Percentiles rank a stretch among this genome's conserved stretches.
Evolutionary conservation across 2,329 filamentous ascomycete species (phyloP).

Genomic region (Aspergillus glaucus): DNA sequence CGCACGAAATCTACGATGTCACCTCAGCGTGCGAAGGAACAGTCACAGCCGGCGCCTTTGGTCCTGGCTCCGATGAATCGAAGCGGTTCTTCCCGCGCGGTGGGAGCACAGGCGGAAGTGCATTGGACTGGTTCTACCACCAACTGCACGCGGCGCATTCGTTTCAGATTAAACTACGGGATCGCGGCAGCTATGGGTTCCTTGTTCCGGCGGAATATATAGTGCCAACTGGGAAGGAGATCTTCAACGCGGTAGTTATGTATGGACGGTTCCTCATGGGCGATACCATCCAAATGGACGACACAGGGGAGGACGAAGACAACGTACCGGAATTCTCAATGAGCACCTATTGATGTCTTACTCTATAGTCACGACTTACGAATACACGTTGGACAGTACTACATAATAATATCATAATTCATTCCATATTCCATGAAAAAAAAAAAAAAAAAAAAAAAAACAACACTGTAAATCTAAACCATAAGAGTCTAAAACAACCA

Average conservation of each 20-base stretch:
- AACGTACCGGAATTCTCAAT: background rate
- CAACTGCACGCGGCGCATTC: slow-evolving; percentile 74
- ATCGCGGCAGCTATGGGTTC: slow-evolving; percentile 92
- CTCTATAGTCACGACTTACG: too few species aligned
- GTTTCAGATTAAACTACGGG: slow-evolving; percentile 88
- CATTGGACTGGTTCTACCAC: slow-evolving; percentile 93
- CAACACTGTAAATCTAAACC: too few species aligned
- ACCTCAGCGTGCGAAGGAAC: slow-evolving; percentile 82
- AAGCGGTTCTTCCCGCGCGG: slow-evolving; percentile 47
- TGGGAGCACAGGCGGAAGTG: slow-evolving; percentile 73
- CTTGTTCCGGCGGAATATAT: slow-evolving; percentile 81
- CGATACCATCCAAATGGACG: slow-evolving; percentile 3
- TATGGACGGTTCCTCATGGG: slow-evolving; percentile 62
- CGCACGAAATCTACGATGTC: slow-evolving; percentile 68
- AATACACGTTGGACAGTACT: too few species aligned
- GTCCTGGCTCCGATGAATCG: background rate
- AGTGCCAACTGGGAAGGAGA: slow-evolving; percentile 80
- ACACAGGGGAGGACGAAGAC: background rate
- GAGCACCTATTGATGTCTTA: background rate
- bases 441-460: too few species aligned
- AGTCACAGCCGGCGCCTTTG: slow-evolving; percentile 29
- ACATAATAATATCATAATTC: background rate
- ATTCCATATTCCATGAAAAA: background rate
- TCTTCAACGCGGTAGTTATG: slow-evolving; percentile 75
- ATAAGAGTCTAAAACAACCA: slow-evolving; percentile 50